phyloP scores from a whole-genome alignment of 2,329 filamentous ascomycete species.

The Penicillium polonicum region DNA sequence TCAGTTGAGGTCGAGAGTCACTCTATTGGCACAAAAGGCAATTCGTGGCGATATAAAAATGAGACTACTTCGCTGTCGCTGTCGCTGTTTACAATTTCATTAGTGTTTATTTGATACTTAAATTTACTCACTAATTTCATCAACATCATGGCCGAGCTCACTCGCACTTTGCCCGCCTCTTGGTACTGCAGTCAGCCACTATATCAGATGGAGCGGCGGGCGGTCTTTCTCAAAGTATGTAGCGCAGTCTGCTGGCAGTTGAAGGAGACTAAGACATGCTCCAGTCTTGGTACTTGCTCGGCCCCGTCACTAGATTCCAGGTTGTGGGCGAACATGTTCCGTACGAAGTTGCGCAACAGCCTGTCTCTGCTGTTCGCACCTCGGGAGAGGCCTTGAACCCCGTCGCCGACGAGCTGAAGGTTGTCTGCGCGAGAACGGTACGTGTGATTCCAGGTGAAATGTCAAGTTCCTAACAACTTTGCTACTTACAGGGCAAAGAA shows the following conservation, averaged over 20 bases:
- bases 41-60: conserved; percentile 7
- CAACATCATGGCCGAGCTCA: conserved; percentile 33
- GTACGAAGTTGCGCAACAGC: conserved; percentile 53
- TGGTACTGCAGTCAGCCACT: conserved; percentile 53
- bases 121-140: not conserved
- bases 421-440: conserved; percentile 38
- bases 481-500: conserved; percentile 14
- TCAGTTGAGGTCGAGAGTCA: not conserved
- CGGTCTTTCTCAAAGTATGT: conserved; percentile 50
- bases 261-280: conserved; percentile 6
- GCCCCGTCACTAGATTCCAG: conserved; percentile 53
- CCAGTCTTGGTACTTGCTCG: conserved; percentile 55
- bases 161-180: conserved; percentile 51
- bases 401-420: conserved; percentile 40
- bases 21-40: too few relatives aligned
- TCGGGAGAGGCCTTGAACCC: conserved; percentile 31
- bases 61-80: conserved; percentile 1
- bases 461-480: not conserved
- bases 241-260: not conserved
- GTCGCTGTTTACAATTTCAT: not conserved
- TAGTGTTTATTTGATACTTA: not conserved
- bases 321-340: conserved; percentile 41
- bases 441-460: not conserved
- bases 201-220: conserved; percentile 52
- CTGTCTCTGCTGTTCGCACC: conserved; percentile 41